Conservation (phyloP, 1,284 basidiomycete genomes). For the Malassezia brasiliensis region DNA sequence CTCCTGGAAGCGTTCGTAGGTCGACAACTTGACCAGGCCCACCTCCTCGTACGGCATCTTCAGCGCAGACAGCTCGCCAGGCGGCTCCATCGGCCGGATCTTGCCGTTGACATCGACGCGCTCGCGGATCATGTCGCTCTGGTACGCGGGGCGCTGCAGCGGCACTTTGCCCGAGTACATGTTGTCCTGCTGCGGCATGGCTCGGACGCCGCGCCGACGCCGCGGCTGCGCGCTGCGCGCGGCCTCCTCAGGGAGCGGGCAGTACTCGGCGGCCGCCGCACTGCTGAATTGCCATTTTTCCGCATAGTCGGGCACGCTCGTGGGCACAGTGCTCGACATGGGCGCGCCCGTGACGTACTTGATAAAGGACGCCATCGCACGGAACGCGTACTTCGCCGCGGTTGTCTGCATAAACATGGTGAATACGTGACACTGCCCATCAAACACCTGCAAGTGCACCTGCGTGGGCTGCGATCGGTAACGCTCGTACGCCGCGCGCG, state of each 20-base stretch:
- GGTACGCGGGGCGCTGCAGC: constrained; percentile 31
- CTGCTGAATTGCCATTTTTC: constrained; percentile 1
- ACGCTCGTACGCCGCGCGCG: constrained; percentile 40
- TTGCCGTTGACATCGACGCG: constrained; percentile 69
- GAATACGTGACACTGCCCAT: constrained; percentile 53
- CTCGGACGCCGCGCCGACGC: not conserved
- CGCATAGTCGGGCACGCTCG: not conserved
- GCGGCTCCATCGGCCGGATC: constrained; percentile 67
- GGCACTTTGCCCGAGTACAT: constrained; percentile 41
- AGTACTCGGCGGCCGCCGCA: not conserved
- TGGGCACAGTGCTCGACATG: not conserved
- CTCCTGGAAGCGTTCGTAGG: constrained; percentile 24
- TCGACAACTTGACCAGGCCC: constrained; percentile 50
- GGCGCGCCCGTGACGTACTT: constrained; percentile 46
- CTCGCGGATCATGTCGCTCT: constrained; percentile 66
- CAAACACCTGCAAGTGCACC: constrained; percentile 69
- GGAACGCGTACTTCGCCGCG: constrained; percentile 49
- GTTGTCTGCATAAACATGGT: constrained; percentile 50
- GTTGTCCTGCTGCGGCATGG: constrained; percentile 24
- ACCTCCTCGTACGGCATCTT: constrained; percentile 57
- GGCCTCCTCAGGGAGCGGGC: constrained; percentile 3
- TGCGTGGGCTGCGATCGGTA: constrained; percentile 60
- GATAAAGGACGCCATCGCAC: constrained; percentile 48
- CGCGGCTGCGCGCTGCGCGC: constrained; percentile 7
- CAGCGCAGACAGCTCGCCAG: constrained; percentile 60